Evolutionary conservation across 2,329 filamentous ascomycete species (phyloP).

Genomic region (Trichoderma polysporum): DNA sequence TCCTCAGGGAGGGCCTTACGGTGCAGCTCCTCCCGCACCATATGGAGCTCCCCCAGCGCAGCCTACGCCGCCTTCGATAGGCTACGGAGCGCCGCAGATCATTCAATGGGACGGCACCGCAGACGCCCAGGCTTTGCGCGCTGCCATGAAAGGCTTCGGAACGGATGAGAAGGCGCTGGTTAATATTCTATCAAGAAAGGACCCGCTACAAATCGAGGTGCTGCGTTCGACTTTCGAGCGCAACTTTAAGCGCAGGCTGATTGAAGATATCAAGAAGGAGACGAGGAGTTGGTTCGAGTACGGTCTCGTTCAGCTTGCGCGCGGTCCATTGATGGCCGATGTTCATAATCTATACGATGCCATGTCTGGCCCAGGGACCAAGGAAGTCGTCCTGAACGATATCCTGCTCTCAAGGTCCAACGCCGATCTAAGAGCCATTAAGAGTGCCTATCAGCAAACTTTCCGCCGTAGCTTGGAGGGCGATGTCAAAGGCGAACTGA

Average conservation of each 20-base stretch:
- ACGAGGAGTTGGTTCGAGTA: conserved; percentile 71
- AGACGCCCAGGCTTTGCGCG: conserved; percentile 70
- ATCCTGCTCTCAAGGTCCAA: conserved; percentile 80
- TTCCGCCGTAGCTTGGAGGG: conserved; percentile 67
- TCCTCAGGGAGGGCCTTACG: conserved; percentile 36
- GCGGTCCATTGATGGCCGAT: conserved; percentile 78
- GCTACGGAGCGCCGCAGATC: conserved; percentile 71
- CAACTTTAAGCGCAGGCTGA: conserved; percentile 64
- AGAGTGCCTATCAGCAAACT: conserved; percentile 68
- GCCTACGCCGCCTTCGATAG: conserved; percentile 66
- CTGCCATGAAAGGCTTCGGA: conserved; percentile 91
- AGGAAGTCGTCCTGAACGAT: conserved; percentile 83
- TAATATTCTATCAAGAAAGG: conserved; percentile 65
- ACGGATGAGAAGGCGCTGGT: conserved; percentile 83
- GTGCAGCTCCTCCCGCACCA: conserved; percentile 40
- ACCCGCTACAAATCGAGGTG: conserved; percentile 72
- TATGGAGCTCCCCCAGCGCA: conserved; percentile 38
- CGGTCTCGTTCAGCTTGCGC: conserved; percentile 71
- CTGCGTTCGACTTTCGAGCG: conserved; percentile 67
- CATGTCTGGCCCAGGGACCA: conserved; percentile 79
- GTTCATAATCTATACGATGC: conserved; percentile 68
- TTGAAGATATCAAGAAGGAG: conserved; percentile 75
- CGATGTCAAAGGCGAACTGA: conserved; percentile 76
- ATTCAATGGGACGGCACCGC: conserved; percentile 66
- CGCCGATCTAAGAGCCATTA: conserved; percentile 85